phyloP scores from a whole-genome alignment of 768 basidiomycete genomes.

The Thelephora ganbajun region DNA sequence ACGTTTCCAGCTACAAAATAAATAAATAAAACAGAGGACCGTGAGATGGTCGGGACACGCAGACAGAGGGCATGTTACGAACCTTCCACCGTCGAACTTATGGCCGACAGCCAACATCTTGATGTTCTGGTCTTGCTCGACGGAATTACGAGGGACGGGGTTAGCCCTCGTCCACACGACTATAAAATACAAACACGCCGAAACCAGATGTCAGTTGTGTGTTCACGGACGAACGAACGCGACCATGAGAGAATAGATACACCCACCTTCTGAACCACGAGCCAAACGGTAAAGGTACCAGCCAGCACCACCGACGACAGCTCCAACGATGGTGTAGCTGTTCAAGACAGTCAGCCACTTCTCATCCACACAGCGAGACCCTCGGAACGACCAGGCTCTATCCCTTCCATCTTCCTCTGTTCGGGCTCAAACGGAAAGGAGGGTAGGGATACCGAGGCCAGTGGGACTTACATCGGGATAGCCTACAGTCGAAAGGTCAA shows the following conservation, averaged over 20 bases:
- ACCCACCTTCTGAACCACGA: slow-evolving; percentile 25
- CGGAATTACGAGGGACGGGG: slow-evolving; percentile 81
- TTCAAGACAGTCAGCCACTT: not conserved
- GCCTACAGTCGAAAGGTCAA: slow-evolving; percentile 20
- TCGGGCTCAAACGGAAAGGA: too few species aligned
- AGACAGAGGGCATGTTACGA: slow-evolving; percentile 4
- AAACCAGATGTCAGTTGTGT: too few species aligned
- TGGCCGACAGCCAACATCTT: slow-evolving; percentile 60
- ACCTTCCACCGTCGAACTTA: slow-evolving; percentile 63
- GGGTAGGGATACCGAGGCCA: not conserved
- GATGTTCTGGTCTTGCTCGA: slow-evolving; percentile 61
- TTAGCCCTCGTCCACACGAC: slow-evolving; percentile 57
- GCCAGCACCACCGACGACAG: slow-evolving; percentile 24
- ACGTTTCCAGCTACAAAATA: slow-evolving; percentile 49
- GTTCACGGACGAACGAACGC: too few species aligned
- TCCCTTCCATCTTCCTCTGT: too few species aligned
- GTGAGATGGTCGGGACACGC: slow-evolving; percentile 1
- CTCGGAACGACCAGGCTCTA: too few species aligned
- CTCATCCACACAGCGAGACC: too few species aligned
- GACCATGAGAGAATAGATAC: not conserved
- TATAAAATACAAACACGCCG: slow-evolving; percentile 9
- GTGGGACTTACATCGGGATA: slow-evolving; percentile 29
- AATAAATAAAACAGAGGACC: slow-evolving; percentile 4
- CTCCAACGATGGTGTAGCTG: slow-evolving; percentile 37
- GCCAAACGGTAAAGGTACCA: slow-evolving; percentile 33